These are phyloP conservation scores for Anethum foeniculum DNA, from an alignment of 140 eudicot species.

Conservation along the genomic window DNA sequence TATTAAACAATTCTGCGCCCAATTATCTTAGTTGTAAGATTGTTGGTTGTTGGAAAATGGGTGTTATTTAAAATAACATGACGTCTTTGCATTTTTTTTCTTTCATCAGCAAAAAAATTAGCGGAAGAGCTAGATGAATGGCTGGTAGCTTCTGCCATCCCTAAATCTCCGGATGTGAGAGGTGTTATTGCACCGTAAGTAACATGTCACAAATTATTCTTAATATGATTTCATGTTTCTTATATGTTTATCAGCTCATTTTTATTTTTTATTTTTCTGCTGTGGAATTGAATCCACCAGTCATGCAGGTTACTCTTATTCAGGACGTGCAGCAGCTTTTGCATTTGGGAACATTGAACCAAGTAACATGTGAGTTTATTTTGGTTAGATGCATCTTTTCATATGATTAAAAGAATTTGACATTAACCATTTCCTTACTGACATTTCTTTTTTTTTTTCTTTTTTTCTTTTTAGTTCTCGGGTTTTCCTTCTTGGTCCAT, in stretches of 20 bases:
- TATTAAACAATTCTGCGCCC: neutral
- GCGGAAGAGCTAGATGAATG: slow-evolving; percentile 89
- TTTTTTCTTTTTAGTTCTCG: slow-evolving; percentile 47
- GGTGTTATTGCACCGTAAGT: slow-evolving; percentile 98
- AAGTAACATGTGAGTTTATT: slow-evolving; percentile 51
- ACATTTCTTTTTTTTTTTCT: slow-evolving; percentile 12
- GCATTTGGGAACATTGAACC: slow-evolving; percentile 97
- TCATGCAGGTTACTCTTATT: slow-evolving; percentile 99
- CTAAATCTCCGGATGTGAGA: slow-evolving; percentile 83
- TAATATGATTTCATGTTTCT: neutral
- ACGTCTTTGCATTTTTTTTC: neutral
- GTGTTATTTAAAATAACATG: neutral
- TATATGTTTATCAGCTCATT: slow-evolving; percentile 8
- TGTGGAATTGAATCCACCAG: slow-evolving; percentile 45
- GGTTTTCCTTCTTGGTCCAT: slow-evolving; percentile 93
- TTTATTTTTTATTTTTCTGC: neutral
- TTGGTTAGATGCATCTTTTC: neutral
- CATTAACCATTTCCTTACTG: slow-evolving; percentile 8
- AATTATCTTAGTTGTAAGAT: neutral
- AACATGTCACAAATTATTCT: neutral
- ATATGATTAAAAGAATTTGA: neutral
- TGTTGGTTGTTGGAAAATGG: neutral
- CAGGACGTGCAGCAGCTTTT: slow-evolving; percentile 98
- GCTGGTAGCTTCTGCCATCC: slow-evolving; percentile 59
- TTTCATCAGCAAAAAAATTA: slow-evolving; percentile 55